phyloP scores from a whole-genome alignment of 2,329 filamentous ascomycete species.

The Aspergillus flavus region DNA sequence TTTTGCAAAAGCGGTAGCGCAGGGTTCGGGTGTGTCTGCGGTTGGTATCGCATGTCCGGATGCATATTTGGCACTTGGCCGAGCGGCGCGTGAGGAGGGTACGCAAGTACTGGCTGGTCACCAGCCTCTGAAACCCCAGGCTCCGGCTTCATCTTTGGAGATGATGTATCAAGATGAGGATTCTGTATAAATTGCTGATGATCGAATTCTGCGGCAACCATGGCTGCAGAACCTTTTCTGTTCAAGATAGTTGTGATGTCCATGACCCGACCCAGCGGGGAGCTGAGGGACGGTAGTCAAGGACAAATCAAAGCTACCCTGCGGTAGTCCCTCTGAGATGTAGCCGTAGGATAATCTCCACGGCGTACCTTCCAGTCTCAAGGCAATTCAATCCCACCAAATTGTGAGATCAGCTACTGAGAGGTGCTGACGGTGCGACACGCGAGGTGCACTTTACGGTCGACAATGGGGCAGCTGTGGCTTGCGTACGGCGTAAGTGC shows the following conservation, averaged over 20 bases:
- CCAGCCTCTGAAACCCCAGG: slow-evolving; percentile 59
- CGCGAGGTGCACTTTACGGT: background rate
- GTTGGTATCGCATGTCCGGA: slow-evolving; percentile 58
- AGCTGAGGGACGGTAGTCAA: slow-evolving; percentile 35
- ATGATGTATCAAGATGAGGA: slow-evolving; percentile 43
- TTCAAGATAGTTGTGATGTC: slow-evolving; percentile 57
- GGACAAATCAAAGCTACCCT: slow-evolving; percentile 29
- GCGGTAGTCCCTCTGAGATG: slow-evolving; percentile 17
- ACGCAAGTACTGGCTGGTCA: slow-evolving; percentile 59
- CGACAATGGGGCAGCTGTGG: background rate
- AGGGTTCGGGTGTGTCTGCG: slow-evolving; percentile 53
- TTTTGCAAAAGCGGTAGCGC: slow-evolving; percentile 59
- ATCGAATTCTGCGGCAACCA: slow-evolving; percentile 47
- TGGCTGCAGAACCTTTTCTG: slow-evolving; percentile 50
- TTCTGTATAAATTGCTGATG: slow-evolving; percentile 48
- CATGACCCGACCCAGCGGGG: slow-evolving; percentile 46
- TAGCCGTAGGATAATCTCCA: slow-evolving; percentile 19
- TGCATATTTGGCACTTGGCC: slow-evolving; percentile 54
- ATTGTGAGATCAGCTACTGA: background rate
- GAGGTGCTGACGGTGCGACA: background rate
- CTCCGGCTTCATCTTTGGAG: slow-evolving; percentile 62
- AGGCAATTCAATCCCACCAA: background rate
- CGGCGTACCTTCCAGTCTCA: slow-evolving; percentile 7
- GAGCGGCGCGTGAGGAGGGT: slow-evolving; percentile 58
- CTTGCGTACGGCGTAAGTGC: background rate